These are phyloP conservation scores for Populus tomentosa DNA, from an alignment of 441 rosid species.

Conservation along the genomic window DNA sequence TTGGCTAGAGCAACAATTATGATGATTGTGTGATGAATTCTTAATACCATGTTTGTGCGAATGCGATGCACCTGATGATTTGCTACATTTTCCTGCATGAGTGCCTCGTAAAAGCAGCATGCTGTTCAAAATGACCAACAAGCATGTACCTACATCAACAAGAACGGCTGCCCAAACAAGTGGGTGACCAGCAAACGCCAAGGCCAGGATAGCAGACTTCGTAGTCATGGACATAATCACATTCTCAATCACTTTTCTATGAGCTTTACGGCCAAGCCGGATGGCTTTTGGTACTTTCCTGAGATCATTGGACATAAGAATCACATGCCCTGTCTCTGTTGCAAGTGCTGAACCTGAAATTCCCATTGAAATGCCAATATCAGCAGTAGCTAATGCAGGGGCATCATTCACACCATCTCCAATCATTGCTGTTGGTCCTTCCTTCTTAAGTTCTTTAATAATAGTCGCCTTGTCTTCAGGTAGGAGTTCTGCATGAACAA, in stretches of 20 bases:
- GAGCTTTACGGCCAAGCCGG: conserved; percentile 48
- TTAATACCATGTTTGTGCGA: conserved; percentile 6
- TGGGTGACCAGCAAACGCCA: conserved; percentile 82
- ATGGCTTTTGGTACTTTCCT: conserved; percentile 70
- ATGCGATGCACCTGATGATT: conserved; percentile 11
- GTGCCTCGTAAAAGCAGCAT: conserved; percentile 48
- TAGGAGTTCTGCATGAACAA: conserved; percentile 65
- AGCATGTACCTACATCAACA: conserved; percentile 75
- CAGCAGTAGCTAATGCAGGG: conserved; percentile 81
- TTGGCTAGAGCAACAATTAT: conserved; percentile 6
- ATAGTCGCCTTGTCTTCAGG: conserved; percentile 70
- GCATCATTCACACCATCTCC: conserved; percentile 96
- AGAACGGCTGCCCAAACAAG: conserved; percentile 92
- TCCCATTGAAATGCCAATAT: conserved; percentile 95
- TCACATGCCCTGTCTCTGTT: conserved; percentile 66
- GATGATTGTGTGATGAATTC: conserved; percentile 16
- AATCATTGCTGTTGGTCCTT: conserved; percentile 74
- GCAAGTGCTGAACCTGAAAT: conserved; percentile 91
- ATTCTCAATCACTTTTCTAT: conserved; percentile 62
- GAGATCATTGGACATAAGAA: conserved; percentile 87
- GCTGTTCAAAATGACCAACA: conserved; percentile 78
- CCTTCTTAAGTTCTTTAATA: conserved; percentile 42
- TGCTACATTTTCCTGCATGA: conserved; percentile 30
- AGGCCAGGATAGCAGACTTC: conserved; percentile 54
- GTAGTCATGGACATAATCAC: conserved; percentile 50